A percentile compares a stretch with the other conserved stretches of the same genome.
These are phyloP conservation scores for Pleurozium schreberi DNA, from an alignment of 225 moss, liverwort and hornwort genomes.

Conservation along the genomic window DNA sequence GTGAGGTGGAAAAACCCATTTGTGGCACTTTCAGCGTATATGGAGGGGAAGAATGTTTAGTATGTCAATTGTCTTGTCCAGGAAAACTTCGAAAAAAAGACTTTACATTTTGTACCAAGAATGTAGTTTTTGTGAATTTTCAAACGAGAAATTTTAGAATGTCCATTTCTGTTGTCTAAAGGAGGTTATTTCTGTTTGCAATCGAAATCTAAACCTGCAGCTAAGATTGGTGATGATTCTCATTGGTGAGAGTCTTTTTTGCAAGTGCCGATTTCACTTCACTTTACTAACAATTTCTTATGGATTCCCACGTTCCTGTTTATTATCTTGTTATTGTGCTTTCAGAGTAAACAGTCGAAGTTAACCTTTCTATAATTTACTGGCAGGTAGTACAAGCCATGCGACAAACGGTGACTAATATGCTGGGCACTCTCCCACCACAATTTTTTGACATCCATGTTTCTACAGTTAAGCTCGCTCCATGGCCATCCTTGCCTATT, in stretches of 20 bases:
- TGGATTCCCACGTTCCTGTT: not conserved
- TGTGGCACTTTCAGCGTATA: not conserved
- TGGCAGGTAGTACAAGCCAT: slow-evolving; percentile 86
- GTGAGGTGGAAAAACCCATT: not conserved
- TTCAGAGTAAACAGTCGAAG: not conserved
- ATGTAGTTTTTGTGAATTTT: not conserved
- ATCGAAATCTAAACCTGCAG: not conserved
- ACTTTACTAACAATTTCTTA: not conserved
- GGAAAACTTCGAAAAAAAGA: not conserved
- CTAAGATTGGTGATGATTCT: not conserved
- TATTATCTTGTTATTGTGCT: not conserved
- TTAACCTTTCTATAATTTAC: not conserved
- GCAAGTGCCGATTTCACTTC: not conserved
- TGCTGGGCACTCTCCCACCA: slow-evolving; percentile 92
- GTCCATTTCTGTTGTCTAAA: not conserved
- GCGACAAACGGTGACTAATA: slow-evolving; percentile 95
- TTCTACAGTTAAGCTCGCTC: slow-evolving; percentile 59
- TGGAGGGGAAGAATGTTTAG: not conserved
- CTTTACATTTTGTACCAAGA: not conserved
- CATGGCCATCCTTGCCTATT: not conserved
- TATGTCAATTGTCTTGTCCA: not conserved
- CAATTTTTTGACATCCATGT: slow-evolving; percentile 94
- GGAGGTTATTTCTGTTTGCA: not conserved
- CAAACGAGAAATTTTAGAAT: not conserved
- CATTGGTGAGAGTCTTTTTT: not conserved